phyloP scores from a whole-genome alignment of 2,329 filamentous ascomycete species.

The Xylaria sp. region DNA sequence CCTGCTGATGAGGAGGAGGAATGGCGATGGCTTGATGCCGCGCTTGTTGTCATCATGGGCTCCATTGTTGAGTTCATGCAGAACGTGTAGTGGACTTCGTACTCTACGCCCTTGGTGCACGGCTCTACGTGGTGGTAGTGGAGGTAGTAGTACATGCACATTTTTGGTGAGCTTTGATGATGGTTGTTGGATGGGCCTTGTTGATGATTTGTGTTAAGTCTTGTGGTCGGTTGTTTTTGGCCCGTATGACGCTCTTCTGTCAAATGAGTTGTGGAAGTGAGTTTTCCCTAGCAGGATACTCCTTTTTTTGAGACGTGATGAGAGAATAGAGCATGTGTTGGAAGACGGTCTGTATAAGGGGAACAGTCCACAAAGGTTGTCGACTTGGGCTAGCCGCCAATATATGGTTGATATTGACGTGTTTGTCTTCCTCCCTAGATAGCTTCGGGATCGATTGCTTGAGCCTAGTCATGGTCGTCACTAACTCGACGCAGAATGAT shows the following conservation, averaged over 20 bases:
- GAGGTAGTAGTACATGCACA: constrained; percentile 63
- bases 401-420: neutral
- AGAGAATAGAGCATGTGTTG: neutral
- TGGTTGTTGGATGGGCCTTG: neutral
- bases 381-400: neutral
- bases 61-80: constrained; percentile 52
- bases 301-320: neutral
- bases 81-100: constrained; percentile 56
- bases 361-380: no score
- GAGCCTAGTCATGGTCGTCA: neutral
- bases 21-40: neutral
- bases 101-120: constrained; percentile 54
- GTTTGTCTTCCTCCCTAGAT: neutral
- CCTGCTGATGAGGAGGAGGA: neutral
- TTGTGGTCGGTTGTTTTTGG: neutral
- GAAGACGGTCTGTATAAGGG: neutral
- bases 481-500: neutral
- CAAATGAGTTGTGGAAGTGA: neutral
- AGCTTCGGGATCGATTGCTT: neutral
- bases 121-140: constrained; percentile 62
- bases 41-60: constrained; percentile 9
- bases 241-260: neutral
- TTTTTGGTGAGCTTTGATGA: constrained; percentile 40
- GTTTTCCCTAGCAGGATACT: neutral
- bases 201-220: neutral